phyloP scores from a whole-genome alignment of 129 eudicot genomes.

The Rutidosis leptorrhynchoides region DNA sequence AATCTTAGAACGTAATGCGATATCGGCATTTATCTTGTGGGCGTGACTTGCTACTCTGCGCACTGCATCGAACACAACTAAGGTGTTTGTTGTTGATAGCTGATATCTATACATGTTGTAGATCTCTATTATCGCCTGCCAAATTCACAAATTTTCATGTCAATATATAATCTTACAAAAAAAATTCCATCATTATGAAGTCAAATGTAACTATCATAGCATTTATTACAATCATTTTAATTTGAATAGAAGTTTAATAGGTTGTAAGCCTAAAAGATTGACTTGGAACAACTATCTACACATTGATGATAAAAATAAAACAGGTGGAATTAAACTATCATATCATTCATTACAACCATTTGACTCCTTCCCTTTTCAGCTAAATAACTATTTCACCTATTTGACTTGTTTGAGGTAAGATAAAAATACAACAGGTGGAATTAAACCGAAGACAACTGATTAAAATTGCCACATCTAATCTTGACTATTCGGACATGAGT shows the following conservation, averaged over 20 bases:
- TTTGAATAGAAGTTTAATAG: background rate
- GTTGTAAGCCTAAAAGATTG: background rate
- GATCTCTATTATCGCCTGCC: slow-evolving; percentile 85
- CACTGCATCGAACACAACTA: slow-evolving; percentile 65
- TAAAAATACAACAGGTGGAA: background rate
- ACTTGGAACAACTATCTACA: background rate
- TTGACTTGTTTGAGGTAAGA: background rate
- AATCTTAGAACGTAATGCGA: slow-evolving; percentile 58
- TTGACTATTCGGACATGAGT: background rate
- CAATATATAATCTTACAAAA: background rate
- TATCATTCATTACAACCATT: background rate
- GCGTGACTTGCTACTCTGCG: slow-evolving; percentile 72
- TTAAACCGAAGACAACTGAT: background rate
- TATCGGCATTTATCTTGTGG: slow-evolving; percentile 70
- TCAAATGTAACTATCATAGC: background rate
- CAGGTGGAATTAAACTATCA: too few relatives aligned
- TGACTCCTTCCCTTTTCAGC: background rate
- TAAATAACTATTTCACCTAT: background rate
- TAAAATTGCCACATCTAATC: background rate
- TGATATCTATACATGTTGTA: slow-evolving; percentile 64
- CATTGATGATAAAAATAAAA: too few relatives aligned
- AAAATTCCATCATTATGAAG: slow-evolving; percentile 2
- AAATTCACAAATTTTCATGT: slow-evolving; percentile 22
- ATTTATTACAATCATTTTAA: background rate
- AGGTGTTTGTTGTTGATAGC: slow-evolving; percentile 57